These are phyloP conservation scores for Globisporangium sylvaticum DNA, from an alignment of 352 stramenopile genomes.

Conservation along the genomic window DNA sequence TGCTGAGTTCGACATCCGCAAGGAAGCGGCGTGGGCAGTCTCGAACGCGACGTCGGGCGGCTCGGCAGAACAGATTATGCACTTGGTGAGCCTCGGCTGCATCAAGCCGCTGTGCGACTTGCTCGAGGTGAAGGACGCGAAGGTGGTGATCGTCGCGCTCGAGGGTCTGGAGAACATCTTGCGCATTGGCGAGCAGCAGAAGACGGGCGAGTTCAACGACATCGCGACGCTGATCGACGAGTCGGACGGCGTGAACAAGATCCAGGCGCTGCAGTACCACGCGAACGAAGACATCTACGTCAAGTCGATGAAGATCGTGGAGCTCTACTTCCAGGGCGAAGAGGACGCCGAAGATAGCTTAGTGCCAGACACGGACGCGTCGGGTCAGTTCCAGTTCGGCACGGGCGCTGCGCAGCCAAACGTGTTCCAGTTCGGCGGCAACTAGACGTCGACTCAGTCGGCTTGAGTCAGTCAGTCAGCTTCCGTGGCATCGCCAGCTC, in stretches of 20 bases:
- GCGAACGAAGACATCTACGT: slow-evolving; percentile 93
- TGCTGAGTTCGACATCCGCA: slow-evolving; percentile 94
- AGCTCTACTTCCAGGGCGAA: slow-evolving; percentile 97
- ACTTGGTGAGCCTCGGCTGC: slow-evolving; percentile 94
- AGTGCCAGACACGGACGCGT: slow-evolving; percentile 62
- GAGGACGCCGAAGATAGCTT: slow-evolving; percentile 93
- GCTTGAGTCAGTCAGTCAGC: slow-evolving; percentile 6
- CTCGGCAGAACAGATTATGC: slow-evolving; percentile 94
- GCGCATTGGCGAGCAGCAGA: slow-evolving; percentile 81
- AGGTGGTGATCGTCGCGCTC: slow-evolving; percentile 98
- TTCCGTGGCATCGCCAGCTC: background rate
- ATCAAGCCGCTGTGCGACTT: slow-evolving; percentile 97
- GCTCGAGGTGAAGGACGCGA: slow-evolving; percentile 94
- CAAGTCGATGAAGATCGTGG: slow-evolving; percentile 96
- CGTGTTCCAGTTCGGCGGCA: slow-evolving; percentile 84
- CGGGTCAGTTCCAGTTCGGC: slow-evolving; percentile 82
- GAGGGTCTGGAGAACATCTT: slow-evolving; percentile 99
- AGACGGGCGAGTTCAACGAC: slow-evolving; percentile 87
- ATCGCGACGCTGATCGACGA: slow-evolving; percentile 96
- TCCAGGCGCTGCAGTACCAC: slow-evolving; percentile 97
- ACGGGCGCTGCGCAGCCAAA: slow-evolving; percentile 55
- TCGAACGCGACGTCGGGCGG: slow-evolving; percentile 89
- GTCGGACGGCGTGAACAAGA: slow-evolving; percentile 95
- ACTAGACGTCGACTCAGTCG: slow-evolving; percentile 29
- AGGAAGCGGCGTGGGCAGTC: slow-evolving; percentile 84